Evolutionary conservation across 495 filamentous ascomycete genomes (phyloP).

Genomic region (Hypoxylon fragiforme): DNA sequence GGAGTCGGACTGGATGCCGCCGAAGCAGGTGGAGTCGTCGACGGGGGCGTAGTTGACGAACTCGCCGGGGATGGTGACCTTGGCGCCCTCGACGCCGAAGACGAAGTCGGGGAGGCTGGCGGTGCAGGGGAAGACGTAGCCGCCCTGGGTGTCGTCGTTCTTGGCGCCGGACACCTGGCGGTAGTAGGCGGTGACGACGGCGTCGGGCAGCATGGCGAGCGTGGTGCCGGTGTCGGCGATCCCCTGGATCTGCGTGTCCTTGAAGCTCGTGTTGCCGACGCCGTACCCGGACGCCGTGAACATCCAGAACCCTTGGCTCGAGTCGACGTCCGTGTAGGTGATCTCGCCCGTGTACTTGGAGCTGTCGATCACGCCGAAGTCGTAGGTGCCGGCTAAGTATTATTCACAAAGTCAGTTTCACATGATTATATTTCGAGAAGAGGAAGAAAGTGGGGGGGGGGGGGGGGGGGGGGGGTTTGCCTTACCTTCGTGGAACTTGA

Average conservation of each 20-base stretch:
- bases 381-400: constrained; percentile 60
- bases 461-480: background rate
- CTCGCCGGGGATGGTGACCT: constrained; percentile 54
- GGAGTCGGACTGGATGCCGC: constrained; percentile 63
- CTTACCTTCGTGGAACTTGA: constrained; percentile 59
- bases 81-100: constrained; percentile 54
- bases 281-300: constrained; percentile 65
- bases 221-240: constrained; percentile 72
- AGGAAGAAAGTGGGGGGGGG: constrained; percentile 3
- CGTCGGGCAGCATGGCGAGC: constrained; percentile 61
- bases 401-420: too few relatives aligned
- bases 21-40: constrained; percentile 52
- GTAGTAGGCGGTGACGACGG: constrained; percentile 66
- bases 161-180: constrained; percentile 53
- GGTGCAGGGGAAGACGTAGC: constrained; percentile 69
- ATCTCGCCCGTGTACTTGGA: constrained; percentile 65
- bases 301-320: constrained; percentile 66
- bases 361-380: constrained; percentile 70
- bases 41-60: constrained; percentile 59
- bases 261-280: constrained; percentile 51
- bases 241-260: constrained; percentile 42
- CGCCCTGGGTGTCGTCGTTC: constrained; percentile 53
- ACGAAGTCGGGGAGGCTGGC: constrained; percentile 62
- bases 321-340: constrained; percentile 62
- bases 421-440: too few relatives aligned